Base-by-base conservation (phyloP, 805 yeast genomes). In the Candida cerambycidarum region DNA sequence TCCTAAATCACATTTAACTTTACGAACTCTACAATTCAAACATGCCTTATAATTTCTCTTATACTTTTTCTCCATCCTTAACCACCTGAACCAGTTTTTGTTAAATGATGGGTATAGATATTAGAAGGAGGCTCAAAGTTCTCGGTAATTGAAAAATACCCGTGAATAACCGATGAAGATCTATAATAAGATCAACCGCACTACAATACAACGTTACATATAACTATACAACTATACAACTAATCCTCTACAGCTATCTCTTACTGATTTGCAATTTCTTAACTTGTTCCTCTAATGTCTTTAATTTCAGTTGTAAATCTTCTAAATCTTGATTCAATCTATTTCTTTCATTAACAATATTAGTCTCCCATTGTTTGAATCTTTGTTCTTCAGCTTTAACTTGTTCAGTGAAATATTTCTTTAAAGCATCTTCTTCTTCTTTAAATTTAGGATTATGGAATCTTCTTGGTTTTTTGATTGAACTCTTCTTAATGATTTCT, bases 341-440 rank as follows among this genome's bases (percentile, higher is more conserved):
- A 67, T 89, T 87, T 71, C 96, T 85, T 71, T 93, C 97, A 55
- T 88, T 89, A 53, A 89, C 93, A 55, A 93, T 88, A 62, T 93
- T 92, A 56, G 89, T 87, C 71, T 90, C 97, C 99, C 99, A 93
- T 73, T 92, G 96, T 74, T 95, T 87, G 67, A 93, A 93, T 61
- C 99, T 80, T 58, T 89, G 95, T 60, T 93, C 99, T 71, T 93
- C 99, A 37, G 86, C 86, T 71, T 92, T 90, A 47, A 93, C 75
- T 72, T 93, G 97, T 65, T 90, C 97, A 8, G 98, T 92, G 69
- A 93, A 93, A 65, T 86, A 86, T 69, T 86, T 85, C 78, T 93
- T 89, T 61, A 93, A 76, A 25, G 90, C 85, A 63, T 88, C 93
- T 67, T 93, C 99, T 65, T 92, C 98, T 67, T 93, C 97, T 65